phyloP scores from a whole-genome alignment of 2,329 filamentous ascomycete species.

The Trichoderma pleuroti region DNA sequence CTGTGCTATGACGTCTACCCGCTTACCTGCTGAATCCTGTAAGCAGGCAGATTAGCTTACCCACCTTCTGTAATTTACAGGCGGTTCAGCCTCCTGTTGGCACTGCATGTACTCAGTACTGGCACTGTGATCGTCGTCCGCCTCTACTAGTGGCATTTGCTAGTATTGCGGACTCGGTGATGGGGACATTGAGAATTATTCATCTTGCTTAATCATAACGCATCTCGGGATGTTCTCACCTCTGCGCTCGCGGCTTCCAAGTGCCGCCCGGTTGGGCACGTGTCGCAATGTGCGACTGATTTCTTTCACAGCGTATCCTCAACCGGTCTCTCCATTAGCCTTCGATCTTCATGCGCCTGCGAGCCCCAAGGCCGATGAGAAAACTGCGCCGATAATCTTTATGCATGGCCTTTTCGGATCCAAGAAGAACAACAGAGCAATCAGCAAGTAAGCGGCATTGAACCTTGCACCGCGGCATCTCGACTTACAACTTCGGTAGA shows the following conservation, averaged over 20 bases:
- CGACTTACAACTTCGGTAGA: slow-evolving; percentile 43
- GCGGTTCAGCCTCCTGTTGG: background rate
- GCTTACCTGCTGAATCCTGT: background rate
- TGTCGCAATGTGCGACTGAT: background rate
- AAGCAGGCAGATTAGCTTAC: background rate
- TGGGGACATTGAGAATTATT: background rate
- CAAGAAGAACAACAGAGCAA: slow-evolving; percentile 89
- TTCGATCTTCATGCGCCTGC: slow-evolving; percentile 65
- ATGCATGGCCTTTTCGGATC: slow-evolving; percentile 93
- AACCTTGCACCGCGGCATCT: background rate
- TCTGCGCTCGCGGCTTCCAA: background rate
- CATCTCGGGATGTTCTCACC: background rate
- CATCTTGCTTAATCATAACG: background rate
- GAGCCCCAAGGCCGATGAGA: slow-evolving; percentile 36
- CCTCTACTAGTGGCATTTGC: background rate
- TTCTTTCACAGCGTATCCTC: background rate
- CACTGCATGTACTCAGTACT: background rate
- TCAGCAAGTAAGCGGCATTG: slow-evolving; percentile 70
- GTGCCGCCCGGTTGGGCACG: background rate
- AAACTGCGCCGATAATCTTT: slow-evolving; percentile 69
- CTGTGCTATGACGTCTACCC: background rate
- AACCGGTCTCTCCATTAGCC: slow-evolving; percentile 42
- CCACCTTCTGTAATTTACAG: background rate
- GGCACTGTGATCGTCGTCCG: background rate
- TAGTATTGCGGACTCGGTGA: background rate